phyloP scores from a whole-genome alignment of 2,329 filamentous ascomycete genomes.

The Arthroderma sp. region DNA sequence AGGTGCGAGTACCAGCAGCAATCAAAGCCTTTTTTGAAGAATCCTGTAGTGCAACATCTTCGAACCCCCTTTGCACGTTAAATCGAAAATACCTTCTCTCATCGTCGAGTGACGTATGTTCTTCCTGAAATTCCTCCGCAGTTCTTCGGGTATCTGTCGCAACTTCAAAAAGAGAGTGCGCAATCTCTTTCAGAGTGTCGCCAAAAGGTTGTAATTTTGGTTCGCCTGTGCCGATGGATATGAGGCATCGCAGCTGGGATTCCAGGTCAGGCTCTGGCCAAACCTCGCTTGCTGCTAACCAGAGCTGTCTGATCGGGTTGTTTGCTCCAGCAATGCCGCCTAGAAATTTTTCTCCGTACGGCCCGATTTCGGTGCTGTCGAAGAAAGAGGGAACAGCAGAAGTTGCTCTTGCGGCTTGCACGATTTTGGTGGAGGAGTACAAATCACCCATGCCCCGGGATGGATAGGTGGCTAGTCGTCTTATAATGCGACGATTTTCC shows the following conservation, averaged over 20 bases:
- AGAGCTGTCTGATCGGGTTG: slow-evolving; percentile 19
- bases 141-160: slow-evolving; percentile 23
- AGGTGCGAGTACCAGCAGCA: slow-evolving; percentile 15
- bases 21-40: slow-evolving; percentile 20
- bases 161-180: slow-evolving; percentile 16
- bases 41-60: slow-evolving; percentile 31
- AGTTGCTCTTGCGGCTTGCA: slow-evolving; percentile 20
- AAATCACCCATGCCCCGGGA: slow-evolving; percentile 1
- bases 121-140: slow-evolving; percentile 24
- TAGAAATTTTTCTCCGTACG: slow-evolving; percentile 8
- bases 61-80: slow-evolving; percentile 31
- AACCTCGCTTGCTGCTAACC: slow-evolving; percentile 16
- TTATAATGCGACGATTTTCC: slow-evolving; percentile 10
- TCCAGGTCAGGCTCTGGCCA: slow-evolving; percentile 16
- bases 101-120: slow-evolving; percentile 21
- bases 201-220: slow-evolving; percentile 13
- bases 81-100: slow-evolving; percentile 32
- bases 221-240: slow-evolving; percentile 20
- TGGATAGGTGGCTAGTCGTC: slow-evolving; percentile 17
- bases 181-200: slow-evolving; percentile 10
- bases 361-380: slow-evolving; percentile 16
- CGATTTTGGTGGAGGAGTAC: slow-evolving; percentile 13
- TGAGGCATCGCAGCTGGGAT: slow-evolving; percentile 19
- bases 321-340: slow-evolving; percentile 20
- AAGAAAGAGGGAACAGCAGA: slow-evolving; percentile 21